phyloP scores from a whole-genome alignment of 1,139 yeast species.

The Scheffersomyces illinoinensis region DNA sequence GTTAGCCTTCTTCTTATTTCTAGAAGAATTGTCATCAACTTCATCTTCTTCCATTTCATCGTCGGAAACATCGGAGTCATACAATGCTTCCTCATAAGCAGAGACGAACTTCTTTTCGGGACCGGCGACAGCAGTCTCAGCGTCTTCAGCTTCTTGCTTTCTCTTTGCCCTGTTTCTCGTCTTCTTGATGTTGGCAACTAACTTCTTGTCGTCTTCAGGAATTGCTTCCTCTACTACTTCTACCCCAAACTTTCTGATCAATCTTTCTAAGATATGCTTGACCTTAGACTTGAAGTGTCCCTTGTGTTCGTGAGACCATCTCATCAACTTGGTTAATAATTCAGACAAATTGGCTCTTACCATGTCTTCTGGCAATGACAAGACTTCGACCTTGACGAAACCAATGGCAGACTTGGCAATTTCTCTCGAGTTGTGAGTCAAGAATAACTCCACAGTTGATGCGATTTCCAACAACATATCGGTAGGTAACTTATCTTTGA shows the following conservation, averaged over 20 bases:
- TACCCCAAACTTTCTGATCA: conserved; percentile 85
- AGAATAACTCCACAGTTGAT: conserved; percentile 85
- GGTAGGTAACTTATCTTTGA: conserved; percentile 59
- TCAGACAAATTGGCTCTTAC: conserved; percentile 68
- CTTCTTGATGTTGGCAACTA: conserved; percentile 83
- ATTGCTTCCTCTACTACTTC: conserved; percentile 76
- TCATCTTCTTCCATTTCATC: conserved; percentile 40
- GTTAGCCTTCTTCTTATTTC: conserved; percentile 35
- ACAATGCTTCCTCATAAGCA: conserved; percentile 82
- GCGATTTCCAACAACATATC: conserved; percentile 70
- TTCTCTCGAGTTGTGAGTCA: conserved; percentile 89
- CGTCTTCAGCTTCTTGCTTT: conserved; percentile 49
- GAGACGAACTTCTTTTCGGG: conserved; percentile 59
- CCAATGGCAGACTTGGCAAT: conserved; percentile 94
- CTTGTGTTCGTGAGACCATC: conserved; percentile 95
- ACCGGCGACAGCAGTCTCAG: conserved; percentile 23
- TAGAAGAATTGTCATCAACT: conserved; percentile 22
- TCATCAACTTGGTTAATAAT: conserved; percentile 70
- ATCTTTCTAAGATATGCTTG: conserved; percentile 87
- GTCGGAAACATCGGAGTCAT: conserved; percentile 57
- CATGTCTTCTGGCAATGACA: conserved; percentile 79
- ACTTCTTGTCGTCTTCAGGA: conserved; percentile 84
- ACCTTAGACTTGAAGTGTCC: conserved; percentile 93
- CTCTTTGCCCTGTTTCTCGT: conserved; percentile 81
- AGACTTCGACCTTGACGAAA: conserved; percentile 86